Percentiles rank a stretch among this genome's conserved stretches.
Conservation (phyloP, 768 basidiomycete genomes). For the Boletus barrowsii region DNA sequence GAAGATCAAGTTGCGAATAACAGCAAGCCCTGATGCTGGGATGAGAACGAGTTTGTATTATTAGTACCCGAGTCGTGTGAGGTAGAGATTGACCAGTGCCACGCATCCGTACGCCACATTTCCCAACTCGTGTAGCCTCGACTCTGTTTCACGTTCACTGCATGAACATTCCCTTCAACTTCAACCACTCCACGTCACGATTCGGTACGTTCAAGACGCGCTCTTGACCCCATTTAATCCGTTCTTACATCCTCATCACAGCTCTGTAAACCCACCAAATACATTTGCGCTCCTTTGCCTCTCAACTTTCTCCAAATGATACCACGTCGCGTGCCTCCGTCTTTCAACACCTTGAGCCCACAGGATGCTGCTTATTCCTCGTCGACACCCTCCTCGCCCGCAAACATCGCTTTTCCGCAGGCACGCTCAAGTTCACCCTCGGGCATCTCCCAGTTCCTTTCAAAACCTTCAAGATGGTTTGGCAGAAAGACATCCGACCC, state of each 20-base stretch:
- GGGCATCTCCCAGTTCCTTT: conserved; percentile 61
- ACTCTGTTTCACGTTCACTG: conserved; percentile 20
- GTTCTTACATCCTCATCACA: not conserved
- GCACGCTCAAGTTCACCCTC: conserved; percentile 62
- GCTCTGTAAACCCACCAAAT: conserved; percentile 7
- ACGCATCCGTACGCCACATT: conserved; percentile 18
- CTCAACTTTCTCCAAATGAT: conserved; percentile 36
- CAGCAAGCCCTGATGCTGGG: too few species aligned
- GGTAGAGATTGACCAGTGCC: too few species aligned
- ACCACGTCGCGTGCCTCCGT: conserved; percentile 45
- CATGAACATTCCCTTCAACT: conserved; percentile 8
- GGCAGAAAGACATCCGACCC: conserved; percentile 55
- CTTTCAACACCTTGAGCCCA: conserved; percentile 40
- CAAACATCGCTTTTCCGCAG: conserved; percentile 38
- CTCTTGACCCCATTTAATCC: not conserved
- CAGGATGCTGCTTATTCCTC: conserved; percentile 27
- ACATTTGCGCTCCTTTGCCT: conserved; percentile 12
- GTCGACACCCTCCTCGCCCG: conserved; percentile 31
- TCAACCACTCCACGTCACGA: not conserved
- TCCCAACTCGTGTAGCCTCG: conserved; percentile 15
- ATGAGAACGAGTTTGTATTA: too few species aligned
- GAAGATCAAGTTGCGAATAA: too few species aligned
- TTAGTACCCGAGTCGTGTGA: too few species aligned
- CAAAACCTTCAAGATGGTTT: conserved; percentile 74
- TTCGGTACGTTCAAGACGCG: conserved; percentile 16